Evolutionary conservation across 164 flowering plant genomes (phyloP), one percentile per base, ranked within the genome.

Genomic region (Vitis riparia): DNA sequence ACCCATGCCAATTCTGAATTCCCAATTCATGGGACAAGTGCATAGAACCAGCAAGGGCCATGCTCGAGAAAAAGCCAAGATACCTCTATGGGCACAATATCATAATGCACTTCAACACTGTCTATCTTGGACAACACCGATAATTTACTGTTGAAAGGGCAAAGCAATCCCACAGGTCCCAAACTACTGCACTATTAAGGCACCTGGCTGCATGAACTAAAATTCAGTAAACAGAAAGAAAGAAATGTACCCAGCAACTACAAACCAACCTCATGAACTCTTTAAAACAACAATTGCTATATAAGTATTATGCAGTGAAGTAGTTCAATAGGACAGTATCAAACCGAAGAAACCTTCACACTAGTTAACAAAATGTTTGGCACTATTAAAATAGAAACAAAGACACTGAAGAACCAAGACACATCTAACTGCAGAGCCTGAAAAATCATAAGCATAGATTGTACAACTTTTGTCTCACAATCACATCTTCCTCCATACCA

Each of bases 21-120:
- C 87, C 79, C 67, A 80, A 65, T 44, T 88, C 84, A 68, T 67
- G 81, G 69, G 87, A 78, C 56, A 87, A 70, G 68, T 78, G 91
- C 79, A 87, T 74, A 15, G 93, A 81, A 75, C 84, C 75, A 70
- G 81, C 66, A 67, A 73, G 60, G 32, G 81, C 83, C 98, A 89
- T 87, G 30, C 69, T 60, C 55, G 61, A 48, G 69, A n/a, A 60
- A 47, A 14, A 11, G 55, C 19, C 48, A 49, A 59, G 5, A 32
- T 5, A 9, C 29, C 55, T 3, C 32, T 19, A 27, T 19, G 50
- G 10, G 27, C 15, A 3, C 27, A 65, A 49, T 49, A 49, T 30
- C 53, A 65, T 49, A 1, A 29, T 3, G 11, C 27, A 48, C 23
- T 30, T 53, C 8, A 49, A 62, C 9, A 14, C 58, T 17, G 17